Conservation (phyloP, 1,284 basidiomycete species). For the Heterobasidion irregulare region DNA sequence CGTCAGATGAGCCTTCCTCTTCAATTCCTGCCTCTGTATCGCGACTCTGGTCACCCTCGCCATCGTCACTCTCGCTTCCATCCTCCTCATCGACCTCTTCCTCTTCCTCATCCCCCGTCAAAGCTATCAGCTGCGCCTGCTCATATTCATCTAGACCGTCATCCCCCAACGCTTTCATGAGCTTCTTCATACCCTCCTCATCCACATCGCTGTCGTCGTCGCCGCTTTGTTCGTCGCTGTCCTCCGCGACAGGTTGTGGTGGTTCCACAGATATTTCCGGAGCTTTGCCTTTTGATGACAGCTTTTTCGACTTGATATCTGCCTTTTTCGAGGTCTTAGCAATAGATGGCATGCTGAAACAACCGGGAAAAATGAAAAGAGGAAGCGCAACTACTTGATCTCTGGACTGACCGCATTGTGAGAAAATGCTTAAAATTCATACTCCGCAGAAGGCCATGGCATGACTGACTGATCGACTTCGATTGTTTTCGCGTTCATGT, state of each 20-base stretch:
- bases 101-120: conserved; percentile 23
- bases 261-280: background rate
- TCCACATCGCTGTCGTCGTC: conserved; percentile 53
- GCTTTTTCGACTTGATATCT: background rate
- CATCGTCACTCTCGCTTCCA: conserved; percentile 20
- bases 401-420: no score
- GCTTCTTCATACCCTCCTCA: conserved; percentile 53
- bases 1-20: conserved; percentile 9
- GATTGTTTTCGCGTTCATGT: no score
- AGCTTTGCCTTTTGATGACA: background rate
- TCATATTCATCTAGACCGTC: conserved; percentile 61
- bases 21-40: background rate
- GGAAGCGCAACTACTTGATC: no score
- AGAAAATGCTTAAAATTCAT: no score
- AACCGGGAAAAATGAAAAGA: background rate
- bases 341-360: background rate
- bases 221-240: conserved; percentile 11
- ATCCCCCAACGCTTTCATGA: conserved; percentile 61
- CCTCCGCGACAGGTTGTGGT: background rate
- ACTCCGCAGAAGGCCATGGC: no score
- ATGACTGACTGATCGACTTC: no score
- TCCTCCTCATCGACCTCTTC: conserved; percentile 15
- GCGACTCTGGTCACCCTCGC: conserved; percentile 16
- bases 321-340: background rate
- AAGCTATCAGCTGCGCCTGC: conserved; percentile 36